A percentile compares a stretch with the other conserved stretches of the same genome.
phyloP scores from a whole-genome alignment of 768 basidiomycete genomes.

The Mycena epipterygia region DNA sequence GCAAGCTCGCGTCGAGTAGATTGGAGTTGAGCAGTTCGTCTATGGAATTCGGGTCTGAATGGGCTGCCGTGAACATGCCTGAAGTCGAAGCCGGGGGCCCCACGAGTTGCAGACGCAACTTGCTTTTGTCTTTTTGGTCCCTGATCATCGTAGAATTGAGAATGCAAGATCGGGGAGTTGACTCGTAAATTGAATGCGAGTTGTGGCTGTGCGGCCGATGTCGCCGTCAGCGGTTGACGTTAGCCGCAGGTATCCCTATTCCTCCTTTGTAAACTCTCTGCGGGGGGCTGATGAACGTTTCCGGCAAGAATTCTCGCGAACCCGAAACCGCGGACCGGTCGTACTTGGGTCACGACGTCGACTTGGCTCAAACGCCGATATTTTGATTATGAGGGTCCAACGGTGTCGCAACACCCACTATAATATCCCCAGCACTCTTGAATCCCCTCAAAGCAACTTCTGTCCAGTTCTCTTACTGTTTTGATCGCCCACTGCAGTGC shows the following conservation, averaged over 20 bases:
- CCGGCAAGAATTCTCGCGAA: too few species aligned
- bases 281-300: too few species aligned
- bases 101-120: background rate
- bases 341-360: too few species aligned
- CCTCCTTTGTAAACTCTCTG: too few species aligned
- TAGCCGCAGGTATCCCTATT: too few species aligned
- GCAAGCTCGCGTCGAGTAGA: constrained; percentile 23
- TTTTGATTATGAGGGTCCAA: background rate
- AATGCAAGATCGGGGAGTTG: too few species aligned
- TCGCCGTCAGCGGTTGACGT: too few species aligned
- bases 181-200: background rate
- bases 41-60: constrained; percentile 4
- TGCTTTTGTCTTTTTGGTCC: background rate
- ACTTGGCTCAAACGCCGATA: background rate
- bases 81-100: background rate
- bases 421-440: constrained; percentile 10
- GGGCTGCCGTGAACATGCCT: constrained; percentile 12
- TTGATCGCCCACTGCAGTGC: constrained; percentile 17
- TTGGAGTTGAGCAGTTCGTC: constrained; percentile 21
- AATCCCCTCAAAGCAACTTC: constrained; percentile 17
- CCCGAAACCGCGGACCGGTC: too few species aligned
- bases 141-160: background rate
- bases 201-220: background rate
- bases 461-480: constrained; percentile 21
- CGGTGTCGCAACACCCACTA: background rate